Percentiles rank a stretch among this genome's conserved stretches.
phyloP scores from a whole-genome alignment of 768 basidiomycete species.

The Russula ochroleuca region DNA sequence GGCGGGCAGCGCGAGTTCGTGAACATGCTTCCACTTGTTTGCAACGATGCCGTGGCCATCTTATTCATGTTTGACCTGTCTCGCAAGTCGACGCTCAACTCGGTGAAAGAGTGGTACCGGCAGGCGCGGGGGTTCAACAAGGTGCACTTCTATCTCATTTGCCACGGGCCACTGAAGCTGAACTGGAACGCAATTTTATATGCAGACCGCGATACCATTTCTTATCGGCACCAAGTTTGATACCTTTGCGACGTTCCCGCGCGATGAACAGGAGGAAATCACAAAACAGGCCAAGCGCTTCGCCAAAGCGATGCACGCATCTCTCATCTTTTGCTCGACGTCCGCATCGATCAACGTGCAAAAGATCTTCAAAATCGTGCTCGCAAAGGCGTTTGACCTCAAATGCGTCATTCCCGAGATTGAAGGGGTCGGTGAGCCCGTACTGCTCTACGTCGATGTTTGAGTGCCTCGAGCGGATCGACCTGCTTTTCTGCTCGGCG shows the following conservation, averaged over 20 bases:
- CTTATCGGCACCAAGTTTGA: conserved; percentile 99
- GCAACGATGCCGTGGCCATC: conserved; percentile 99
- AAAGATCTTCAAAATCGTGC: conserved; percentile 98
- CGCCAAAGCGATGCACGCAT: conserved; percentile 98
- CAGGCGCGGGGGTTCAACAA: conserved; percentile 99
- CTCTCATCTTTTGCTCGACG: conserved; percentile 98
- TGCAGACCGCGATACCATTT: conserved; percentile 95
- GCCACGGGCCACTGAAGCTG: neutral
- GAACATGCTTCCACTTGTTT: conserved; percentile 96
- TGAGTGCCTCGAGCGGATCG: conserved; percentile 33
- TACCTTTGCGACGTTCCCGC: conserved; percentile 89
- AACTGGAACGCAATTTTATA: neutral
- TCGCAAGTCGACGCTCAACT: conserved; percentile 94
- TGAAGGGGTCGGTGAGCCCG: conserved; percentile 92
- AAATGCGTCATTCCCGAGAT: conserved; percentile 99
- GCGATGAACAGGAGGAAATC: conserved; percentile 99
- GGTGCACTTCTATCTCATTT: conserved; percentile 43
- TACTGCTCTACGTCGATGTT: conserved; percentile 90
- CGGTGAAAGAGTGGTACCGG: conserved; percentile 99
- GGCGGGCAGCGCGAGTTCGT: conserved; percentile 98
- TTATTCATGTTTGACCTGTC: conserved; percentile 99
- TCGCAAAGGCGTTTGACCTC: conserved; percentile 95
- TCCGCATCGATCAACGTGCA: conserved; percentile 99
- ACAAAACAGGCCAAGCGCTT: conserved; percentile 99
- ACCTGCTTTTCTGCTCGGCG: neutral